These are phyloP conservation scores for Linderniella brevidens DNA, from an alignment of 257 asterid genomes.

Conservation along the genomic window DNA sequence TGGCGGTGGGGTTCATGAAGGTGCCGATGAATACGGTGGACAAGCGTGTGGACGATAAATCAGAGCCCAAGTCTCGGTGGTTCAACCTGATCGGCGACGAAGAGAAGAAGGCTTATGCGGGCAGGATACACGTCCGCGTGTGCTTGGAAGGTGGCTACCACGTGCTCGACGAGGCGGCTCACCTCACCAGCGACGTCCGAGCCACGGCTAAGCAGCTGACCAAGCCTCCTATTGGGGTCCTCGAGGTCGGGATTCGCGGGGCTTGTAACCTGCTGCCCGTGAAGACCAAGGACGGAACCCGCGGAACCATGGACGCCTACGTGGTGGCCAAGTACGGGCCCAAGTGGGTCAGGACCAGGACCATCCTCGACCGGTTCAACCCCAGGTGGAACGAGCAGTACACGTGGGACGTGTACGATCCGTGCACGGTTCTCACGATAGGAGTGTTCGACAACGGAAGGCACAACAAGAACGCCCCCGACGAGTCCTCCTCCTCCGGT, in stretches of 20 bases:
- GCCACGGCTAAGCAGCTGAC: slow-evolving; percentile 65
- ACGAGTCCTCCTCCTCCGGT: slow-evolving; percentile 24
- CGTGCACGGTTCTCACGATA: slow-evolving; percentile 69
- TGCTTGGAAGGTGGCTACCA: slow-evolving; percentile 90
- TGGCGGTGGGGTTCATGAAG: slow-evolving; percentile 42
- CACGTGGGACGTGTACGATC: slow-evolving; percentile 88
- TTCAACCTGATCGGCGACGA: slow-evolving; percentile 41
- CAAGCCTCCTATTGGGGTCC: slow-evolving; percentile 63
- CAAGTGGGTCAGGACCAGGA: slow-evolving; percentile 75
- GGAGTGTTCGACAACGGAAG: slow-evolving; percentile 81
- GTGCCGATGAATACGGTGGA: slow-evolving; percentile 62
- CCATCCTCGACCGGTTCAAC: slow-evolving; percentile 69
- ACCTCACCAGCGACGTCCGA: slow-evolving; percentile 76
- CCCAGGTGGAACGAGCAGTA: slow-evolving; percentile 92
- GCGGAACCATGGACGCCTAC: slow-evolving; percentile 74
- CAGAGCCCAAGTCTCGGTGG: slow-evolving; percentile 81
- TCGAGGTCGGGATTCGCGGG: slow-evolving; percentile 77
- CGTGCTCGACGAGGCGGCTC: slow-evolving; percentile 91
- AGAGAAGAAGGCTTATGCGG: slow-evolving; percentile 39
- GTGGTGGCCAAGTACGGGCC: slow-evolving; percentile 90
- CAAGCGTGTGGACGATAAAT: slow-evolving; percentile 55
- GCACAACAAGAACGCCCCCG: too few species aligned
- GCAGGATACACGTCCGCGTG: slow-evolving; percentile 66
- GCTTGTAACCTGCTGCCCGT: slow-evolving; percentile 68
- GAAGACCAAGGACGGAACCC: slow-evolving; percentile 65